phyloP scores from a whole-genome alignment of 108 stramenopile species.

The Skeletonema grethae region DNA sequence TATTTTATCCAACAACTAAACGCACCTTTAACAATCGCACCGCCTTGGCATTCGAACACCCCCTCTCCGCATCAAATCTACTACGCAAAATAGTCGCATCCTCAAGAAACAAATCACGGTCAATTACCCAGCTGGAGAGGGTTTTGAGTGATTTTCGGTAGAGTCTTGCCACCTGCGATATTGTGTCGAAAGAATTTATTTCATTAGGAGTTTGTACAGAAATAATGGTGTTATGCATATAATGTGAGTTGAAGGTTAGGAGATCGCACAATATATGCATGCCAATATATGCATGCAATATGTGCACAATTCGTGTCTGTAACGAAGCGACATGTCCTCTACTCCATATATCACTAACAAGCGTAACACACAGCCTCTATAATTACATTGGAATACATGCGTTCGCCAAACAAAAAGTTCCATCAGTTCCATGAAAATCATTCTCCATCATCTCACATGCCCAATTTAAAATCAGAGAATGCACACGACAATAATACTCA shows the following conservation, averaged over 20 bases:
- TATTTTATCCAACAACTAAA: neutral
- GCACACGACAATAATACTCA: slow-evolving; percentile 4
- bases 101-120: slow-evolving; percentile 88
- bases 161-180: slow-evolving; percentile 72
- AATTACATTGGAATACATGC: too few species aligned
- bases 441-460: too few species aligned
- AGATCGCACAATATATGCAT: too few species aligned
- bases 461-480: too few species aligned
- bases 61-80: slow-evolving; percentile 83
- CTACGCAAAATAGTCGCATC: slow-evolving; percentile 80
- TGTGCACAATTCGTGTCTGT: neutral
- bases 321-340: too few species aligned
- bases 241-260: slow-evolving; percentile 5
- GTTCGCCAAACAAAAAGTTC: too few species aligned
- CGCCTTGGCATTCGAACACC: slow-evolving; percentile 65
- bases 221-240: neutral
- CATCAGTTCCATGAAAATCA: too few species aligned
- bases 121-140: slow-evolving; percentile 86
- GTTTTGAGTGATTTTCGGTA: slow-evolving; percentile 79
- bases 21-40: slow-evolving; percentile 72
- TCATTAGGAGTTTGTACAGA: too few species aligned
- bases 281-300: neutral
- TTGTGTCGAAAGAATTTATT: too few species aligned
- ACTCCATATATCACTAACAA: too few species aligned
- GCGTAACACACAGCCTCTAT: too few species aligned